Evolutionary conservation across 169 alveolate genomes (phyloP).

Genomic region (Plasmodium malariae): DNA sequence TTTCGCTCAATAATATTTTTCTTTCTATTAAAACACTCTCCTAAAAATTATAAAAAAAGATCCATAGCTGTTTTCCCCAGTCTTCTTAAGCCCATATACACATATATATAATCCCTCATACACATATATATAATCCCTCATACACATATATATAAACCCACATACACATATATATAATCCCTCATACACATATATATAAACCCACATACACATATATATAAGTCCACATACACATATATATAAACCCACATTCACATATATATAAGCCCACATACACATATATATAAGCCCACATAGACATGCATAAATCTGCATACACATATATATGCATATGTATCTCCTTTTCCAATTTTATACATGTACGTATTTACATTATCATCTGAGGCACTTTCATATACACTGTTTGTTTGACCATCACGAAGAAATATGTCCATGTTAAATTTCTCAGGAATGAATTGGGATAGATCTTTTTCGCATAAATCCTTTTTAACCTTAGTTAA

Average conservation of each 20-base stretch:
- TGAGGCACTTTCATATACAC: conserved; percentile 5
- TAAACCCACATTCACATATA: not conserved
- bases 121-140: no score
- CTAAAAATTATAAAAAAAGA: conserved; percentile 25
- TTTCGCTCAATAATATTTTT: conserved; percentile 16
- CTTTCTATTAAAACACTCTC: conserved; percentile 15
- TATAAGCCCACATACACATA: not conserved
- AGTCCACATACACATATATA: no score
- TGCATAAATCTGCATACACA: not conserved
- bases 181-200: not conserved
- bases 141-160: not conserved
- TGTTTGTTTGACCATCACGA: not conserved
- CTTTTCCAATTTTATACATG: not conserved
- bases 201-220: no score
- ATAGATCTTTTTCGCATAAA: conserved; percentile 16
- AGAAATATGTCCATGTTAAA: conserved; percentile 44
- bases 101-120: no score
- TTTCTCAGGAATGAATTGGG: conserved; percentile 45
- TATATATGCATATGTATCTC: not conserved
- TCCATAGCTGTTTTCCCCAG: no score
- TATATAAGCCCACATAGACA: not conserved
- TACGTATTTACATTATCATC: conserved; percentile 23
- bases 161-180: not conserved
- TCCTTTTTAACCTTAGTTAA: conserved; percentile 27
- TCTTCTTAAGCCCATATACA: no score